Evolutionary conservation across 2,329 filamentous ascomycete species (phyloP).

Genomic region (Xylaria multiplex): DNA sequence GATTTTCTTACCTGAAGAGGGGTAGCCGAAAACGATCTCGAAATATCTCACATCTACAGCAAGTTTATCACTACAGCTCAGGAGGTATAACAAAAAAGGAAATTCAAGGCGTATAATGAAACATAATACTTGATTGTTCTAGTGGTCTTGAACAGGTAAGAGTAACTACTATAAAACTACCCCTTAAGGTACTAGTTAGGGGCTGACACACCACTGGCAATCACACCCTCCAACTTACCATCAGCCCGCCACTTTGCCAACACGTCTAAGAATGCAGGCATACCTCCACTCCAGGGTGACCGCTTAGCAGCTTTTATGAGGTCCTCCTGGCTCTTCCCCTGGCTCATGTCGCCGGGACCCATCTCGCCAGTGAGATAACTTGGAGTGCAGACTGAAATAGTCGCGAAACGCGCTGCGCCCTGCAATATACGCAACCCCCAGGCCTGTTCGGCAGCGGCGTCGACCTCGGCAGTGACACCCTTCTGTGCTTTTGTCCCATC

Average conservation of each 20-base stretch:
- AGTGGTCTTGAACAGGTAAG: no score
- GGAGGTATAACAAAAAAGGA: no score
- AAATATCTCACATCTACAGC: no score
- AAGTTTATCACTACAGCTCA: no score
- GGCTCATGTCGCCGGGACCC: slow-evolving; percentile 34
- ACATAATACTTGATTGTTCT: no score
- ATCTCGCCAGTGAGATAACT: slow-evolving; percentile 63
- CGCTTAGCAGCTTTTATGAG: slow-evolving; percentile 48
- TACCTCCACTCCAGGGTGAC: slow-evolving; percentile 48
- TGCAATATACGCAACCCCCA: slow-evolving; percentile 55
- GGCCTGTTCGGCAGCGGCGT: slow-evolving; percentile 56
- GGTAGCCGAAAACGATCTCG: no score
- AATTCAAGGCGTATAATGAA: no score
- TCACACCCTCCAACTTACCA: slow-evolving; percentile 45
- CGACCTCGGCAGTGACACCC: slow-evolving; percentile 55
- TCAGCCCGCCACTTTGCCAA: slow-evolving; percentile 47
- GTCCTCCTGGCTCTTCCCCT: slow-evolving; percentile 42
- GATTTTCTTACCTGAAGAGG: no score
- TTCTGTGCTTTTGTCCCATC: slow-evolving; percentile 32
- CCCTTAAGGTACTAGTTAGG: no score
- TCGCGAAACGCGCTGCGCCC: slow-evolving; percentile 53
- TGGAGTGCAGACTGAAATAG: slow-evolving; percentile 62
- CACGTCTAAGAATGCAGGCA: slow-evolving; percentile 47
- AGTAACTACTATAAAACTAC: no score
- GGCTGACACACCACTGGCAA: slow-evolving; percentile 33